phyloP scores from a whole-genome alignment of 331 rosid genomes.

The Rhamnella rubrinervis region DNA sequence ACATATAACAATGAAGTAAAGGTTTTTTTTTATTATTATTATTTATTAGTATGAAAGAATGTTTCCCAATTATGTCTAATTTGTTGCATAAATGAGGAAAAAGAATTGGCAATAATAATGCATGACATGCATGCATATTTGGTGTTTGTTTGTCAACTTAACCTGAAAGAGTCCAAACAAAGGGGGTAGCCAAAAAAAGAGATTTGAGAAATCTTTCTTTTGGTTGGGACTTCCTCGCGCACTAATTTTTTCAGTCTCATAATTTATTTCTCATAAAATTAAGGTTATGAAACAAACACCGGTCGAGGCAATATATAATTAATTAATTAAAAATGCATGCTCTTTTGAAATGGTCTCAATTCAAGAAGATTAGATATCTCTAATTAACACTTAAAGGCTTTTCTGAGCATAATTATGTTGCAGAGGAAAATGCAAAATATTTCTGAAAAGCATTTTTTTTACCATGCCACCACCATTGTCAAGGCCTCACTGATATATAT shows the following conservation, averaged over 20 bases:
- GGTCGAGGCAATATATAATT: neutral
- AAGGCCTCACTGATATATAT: neutral
- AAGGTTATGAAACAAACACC: too few species aligned
- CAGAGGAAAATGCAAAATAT: neutral
- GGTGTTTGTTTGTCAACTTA: neutral
- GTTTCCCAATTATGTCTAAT: constrained; percentile 1
- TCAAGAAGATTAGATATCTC: too few species aligned
- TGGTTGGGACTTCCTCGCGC: constrained; percentile 7
- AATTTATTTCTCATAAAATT: neutral
- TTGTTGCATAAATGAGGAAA: constrained; percentile 5
- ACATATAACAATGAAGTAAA: neutral
- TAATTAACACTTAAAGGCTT: too few species aligned
- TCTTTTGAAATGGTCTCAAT: too few species aligned
- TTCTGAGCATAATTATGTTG: too few species aligned
- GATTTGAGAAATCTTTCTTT: neutral
- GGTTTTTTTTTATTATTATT: neutral
- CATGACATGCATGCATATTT: neutral
- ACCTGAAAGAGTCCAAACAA: constrained; percentile 7
- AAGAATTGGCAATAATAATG: constrained; percentile 4
- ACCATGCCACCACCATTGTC: neutral
- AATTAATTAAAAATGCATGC: too few species aligned
- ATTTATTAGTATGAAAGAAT: neutral
- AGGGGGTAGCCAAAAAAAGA: neutral
- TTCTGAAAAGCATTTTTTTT: neutral
- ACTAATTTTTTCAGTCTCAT: neutral